A percentile compares a stretch with the other conserved stretches of the same genome.
phyloP scores from a whole-genome alignment of 2,329 filamentous ascomycete genomes.

The Bertia moriformis region DNA sequence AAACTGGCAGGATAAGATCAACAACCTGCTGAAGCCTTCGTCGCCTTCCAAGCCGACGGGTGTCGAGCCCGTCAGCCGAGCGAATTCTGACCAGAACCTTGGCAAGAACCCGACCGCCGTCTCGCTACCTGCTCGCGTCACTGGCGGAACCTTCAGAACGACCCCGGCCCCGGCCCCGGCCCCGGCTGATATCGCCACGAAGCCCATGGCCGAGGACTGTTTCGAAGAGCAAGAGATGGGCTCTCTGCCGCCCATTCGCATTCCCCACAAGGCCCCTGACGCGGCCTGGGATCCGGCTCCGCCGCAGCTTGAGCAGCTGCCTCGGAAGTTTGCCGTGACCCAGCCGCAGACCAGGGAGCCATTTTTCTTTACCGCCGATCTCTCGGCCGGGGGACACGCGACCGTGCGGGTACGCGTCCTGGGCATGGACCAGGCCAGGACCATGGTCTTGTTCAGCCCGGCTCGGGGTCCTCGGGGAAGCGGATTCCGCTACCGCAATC shows the following conservation, averaged over 20 bases:
- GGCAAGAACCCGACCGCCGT: slow-evolving; percentile 46
- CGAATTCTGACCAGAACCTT: slow-evolving; percentile 41
- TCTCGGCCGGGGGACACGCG: too few species aligned
- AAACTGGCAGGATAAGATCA: slow-evolving; percentile 73
- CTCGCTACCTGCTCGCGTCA: slow-evolving; percentile 39
- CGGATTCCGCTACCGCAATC: too few species aligned
- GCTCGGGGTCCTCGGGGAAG: too few species aligned
- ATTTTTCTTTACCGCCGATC: slow-evolving; percentile 23
- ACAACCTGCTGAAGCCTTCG: slow-evolving; percentile 57
- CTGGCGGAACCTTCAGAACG: too few species aligned
- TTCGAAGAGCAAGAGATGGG: slow-evolving; percentile 73
- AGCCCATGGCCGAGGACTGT: slow-evolving; percentile 63
- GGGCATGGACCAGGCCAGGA: too few species aligned
- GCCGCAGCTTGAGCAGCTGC: slow-evolving; percentile 36
- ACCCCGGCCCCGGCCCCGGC: slow-evolving; percentile 13
- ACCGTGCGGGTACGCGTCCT: too few species aligned
- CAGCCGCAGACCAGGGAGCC: slow-evolving; percentile 29
- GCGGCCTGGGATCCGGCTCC: slow-evolving; percentile 47
- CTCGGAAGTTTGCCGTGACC: slow-evolving; percentile 29
- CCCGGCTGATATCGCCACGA: slow-evolving; percentile 36
- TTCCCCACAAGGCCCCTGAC: slow-evolving; percentile 49
- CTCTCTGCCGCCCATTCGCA: slow-evolving; percentile 54
- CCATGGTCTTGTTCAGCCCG: too few species aligned
- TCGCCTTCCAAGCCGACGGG: slow-evolving; percentile 40
- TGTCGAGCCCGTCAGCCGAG: slow-evolving; percentile 55